These are phyloP conservation scores for Alternaria longipes DNA, from an alignment of 2,329 filamentous ascomycete genomes.

Conservation along the genomic window DNA sequence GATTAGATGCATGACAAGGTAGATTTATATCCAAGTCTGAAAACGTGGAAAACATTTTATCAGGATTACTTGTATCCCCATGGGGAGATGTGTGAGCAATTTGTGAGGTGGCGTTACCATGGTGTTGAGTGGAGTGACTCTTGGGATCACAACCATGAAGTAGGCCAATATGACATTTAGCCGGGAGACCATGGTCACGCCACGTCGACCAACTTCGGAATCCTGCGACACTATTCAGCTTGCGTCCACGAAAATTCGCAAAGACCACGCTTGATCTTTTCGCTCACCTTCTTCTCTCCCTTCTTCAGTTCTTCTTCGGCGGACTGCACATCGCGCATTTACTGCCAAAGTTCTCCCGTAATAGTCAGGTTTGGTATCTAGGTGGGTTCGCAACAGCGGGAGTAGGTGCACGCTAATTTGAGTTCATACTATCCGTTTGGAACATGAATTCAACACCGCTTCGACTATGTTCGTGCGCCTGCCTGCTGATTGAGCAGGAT, in stretches of 20 bases:
- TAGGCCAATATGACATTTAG: conserved; percentile 1
- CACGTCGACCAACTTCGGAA: not conserved
- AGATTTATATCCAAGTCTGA: not conserved
- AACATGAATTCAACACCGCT: not conserved
- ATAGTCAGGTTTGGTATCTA: not conserved
- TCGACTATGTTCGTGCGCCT: not conserved
- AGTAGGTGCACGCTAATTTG: not conserved
- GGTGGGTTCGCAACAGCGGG: not conserved
- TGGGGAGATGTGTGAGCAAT: not conserved
- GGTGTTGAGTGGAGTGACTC: conserved; percentile 4
- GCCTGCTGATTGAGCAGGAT: not conserved
- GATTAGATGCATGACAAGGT: not conserved
- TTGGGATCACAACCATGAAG: not conserved
- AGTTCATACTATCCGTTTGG: not conserved
- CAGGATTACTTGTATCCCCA: not conserved
- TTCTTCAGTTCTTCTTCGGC: not conserved
- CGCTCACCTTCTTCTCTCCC: not conserved
- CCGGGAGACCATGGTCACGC: not conserved
- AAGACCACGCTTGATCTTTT: not conserved
- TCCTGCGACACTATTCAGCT: not conserved
- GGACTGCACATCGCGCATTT: not conserved
- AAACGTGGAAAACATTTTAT: not conserved
- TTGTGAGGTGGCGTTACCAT: not conserved
- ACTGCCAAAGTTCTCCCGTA: not conserved
- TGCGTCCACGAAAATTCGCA: not conserved